Evolutionary conservation across 768 basidiomycete species (phyloP).

Genomic region (Inosperma sp.): DNA sequence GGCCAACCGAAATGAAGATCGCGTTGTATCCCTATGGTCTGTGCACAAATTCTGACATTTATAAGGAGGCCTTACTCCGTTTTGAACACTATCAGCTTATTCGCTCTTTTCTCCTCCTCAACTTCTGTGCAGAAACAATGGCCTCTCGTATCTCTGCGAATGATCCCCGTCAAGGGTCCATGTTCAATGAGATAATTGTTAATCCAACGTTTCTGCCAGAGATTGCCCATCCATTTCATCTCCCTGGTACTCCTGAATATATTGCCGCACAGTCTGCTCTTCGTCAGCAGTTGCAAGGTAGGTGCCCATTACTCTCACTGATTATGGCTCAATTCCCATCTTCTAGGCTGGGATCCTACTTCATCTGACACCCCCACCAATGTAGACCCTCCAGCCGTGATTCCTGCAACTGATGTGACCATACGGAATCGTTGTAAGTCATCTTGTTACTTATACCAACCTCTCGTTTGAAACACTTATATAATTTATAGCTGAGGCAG

Average conservation of each 20-base stretch:
- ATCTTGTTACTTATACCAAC: background rate
- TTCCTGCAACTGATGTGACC: background rate
- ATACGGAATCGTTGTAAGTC: background rate
- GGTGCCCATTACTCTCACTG: too few species aligned
- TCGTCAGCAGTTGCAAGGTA: too few species aligned
- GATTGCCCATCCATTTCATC: background rate
- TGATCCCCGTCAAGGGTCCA: too few species aligned
- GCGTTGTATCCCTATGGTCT: background rate
- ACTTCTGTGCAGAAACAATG: background rate
- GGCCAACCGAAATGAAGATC: background rate
- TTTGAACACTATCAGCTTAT: background rate
- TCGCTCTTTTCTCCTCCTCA: background rate
- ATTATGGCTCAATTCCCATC: background rate
- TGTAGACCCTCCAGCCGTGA: background rate
- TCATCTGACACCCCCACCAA: background rate
- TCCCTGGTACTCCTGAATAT: constrained; percentile 1
- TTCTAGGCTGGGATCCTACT: background rate
- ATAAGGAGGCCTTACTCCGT: background rate
- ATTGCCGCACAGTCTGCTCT: background rate
- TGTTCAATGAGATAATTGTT: too few species aligned
- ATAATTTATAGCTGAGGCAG: background rate
- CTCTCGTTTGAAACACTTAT: background rate
- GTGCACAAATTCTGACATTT: background rate
- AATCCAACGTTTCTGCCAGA: background rate
- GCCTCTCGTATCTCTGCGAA: background rate